Evolutionary conservation across 495 filamentous ascomycete genomes (phyloP), one percentile per base, ranked within the genome.

Genomic region (Apiosordaria backusii): DNA sequence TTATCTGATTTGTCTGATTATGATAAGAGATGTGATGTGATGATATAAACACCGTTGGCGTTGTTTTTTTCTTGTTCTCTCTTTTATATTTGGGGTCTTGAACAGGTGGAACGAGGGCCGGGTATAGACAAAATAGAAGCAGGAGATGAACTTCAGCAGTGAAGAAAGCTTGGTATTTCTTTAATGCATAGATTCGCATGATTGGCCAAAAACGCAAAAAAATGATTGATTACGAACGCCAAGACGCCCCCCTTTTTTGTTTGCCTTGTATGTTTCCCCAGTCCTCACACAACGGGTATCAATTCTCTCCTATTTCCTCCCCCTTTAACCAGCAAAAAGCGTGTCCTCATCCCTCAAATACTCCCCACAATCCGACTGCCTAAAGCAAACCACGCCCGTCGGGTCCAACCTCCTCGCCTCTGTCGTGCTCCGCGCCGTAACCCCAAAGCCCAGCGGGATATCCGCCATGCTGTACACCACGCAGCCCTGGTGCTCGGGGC

Each of bases 331-430:
- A 29, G 82, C 79, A 69, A 86, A 86, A 16, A 86, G 73, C 18
- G 79, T 85, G 69, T 86, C 84, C 69, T 86, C 86, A 68, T 97
- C 94, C 73, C 95, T 84, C 63, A 99, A 83, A 71, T 96, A 99
- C 75, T 97, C 92, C 55, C 95, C 94, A 72, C 90, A 86, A 81
- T 98, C 94, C 1, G 90, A 89, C 76, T 97, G 92, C 69, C 92
- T 80, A 76, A 96, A 97, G 29, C 88, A 85, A 10, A 89, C 87
- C 62, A 97, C 89, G 16, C 88, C 92, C 1, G 96, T 99, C 0
- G 95, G 95, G 58, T 97, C 94, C 62, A 97, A 75, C 65, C 90
- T 81, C 66, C 90, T 80, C 18, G 90, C 86, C 74, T 97, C 92
- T 52, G 88, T 85, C 13, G 91, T 96, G 63, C 90, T 92, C 66